Conservation (phyloP, 2,329 filamentous ascomycete genomes). For the Fusarium chlamydosporum region DNA sequence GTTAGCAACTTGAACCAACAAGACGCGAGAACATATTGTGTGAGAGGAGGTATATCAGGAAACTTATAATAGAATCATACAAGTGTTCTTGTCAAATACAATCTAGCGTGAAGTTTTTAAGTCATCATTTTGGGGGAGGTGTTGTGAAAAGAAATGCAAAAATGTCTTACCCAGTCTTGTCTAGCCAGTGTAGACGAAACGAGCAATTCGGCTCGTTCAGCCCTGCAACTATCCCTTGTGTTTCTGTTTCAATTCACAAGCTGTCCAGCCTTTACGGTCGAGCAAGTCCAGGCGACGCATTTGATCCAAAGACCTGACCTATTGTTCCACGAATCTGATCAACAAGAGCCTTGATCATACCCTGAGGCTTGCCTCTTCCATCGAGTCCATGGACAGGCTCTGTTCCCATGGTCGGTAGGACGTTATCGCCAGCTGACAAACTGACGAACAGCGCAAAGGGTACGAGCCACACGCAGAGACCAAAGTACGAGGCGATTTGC, state of each 20-base stretch:
- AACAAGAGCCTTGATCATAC: conserved; percentile 76
- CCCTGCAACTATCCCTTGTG: neutral
- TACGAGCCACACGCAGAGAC: conserved; percentile 95
- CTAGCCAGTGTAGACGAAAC: accelerated
- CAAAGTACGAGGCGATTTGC: conserved; percentile 96
- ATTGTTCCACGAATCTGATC: conserved; percentile 69
- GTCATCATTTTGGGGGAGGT: conserved; percentile 56
- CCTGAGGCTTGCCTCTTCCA: conserved; percentile 69
- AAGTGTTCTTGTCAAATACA: conserved; percentile 61
- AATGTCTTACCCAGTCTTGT: conserved; percentile 23
- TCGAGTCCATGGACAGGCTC: conserved; percentile 63
- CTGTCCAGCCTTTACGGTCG: conserved; percentile 38
- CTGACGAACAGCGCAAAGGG: conserved; percentile 97
- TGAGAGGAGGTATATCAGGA: conserved; percentile 47
- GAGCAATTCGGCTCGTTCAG: conserved; percentile 10
- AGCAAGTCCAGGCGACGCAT: conserved; percentile 42
- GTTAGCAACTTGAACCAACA: conserved; percentile 26
- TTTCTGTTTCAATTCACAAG: neutral
- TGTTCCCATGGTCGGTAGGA: conserved; percentile 90
- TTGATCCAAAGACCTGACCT: conserved; percentile 59
- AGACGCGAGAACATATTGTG: neutral
- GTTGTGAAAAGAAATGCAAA: neutral
- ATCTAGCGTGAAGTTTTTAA: conserved; percentile 60
- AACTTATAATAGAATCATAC: conserved; percentile 55
- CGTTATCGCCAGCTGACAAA: conserved; percentile 93